Conservation (phyloP, 2,329 filamentous ascomycete genomes). For the Colletotrichum musae region DNA sequence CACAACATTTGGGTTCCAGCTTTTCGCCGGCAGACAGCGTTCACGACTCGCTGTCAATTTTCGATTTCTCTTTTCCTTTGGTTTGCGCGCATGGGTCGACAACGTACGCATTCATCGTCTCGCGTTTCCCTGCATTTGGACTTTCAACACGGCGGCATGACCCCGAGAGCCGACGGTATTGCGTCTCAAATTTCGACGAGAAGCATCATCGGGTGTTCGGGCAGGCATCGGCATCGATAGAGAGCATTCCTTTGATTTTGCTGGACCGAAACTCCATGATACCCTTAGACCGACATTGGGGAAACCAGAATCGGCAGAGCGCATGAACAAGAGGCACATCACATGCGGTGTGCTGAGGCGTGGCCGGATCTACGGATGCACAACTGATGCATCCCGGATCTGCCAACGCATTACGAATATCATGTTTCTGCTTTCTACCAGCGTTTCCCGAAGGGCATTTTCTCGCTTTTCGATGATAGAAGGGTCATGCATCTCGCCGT, state of each 20-base stretch:
- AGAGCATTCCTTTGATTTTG: constrained; percentile 45
- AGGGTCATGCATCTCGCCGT: constrained; percentile 55
- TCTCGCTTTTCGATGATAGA: constrained; percentile 54
- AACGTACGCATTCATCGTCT: constrained; percentile 44
- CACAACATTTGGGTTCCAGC: not conserved
- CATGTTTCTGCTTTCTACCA: constrained; percentile 56
- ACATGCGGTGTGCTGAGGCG: constrained; percentile 37
- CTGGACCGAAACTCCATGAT: constrained; percentile 47
- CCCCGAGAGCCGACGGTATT: constrained; percentile 48
- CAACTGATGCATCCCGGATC: constrained; percentile 38
- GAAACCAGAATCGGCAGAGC: constrained; percentile 45
- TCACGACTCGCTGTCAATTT: constrained; percentile 54
- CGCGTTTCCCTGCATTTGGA: constrained; percentile 48
- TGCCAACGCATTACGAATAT: constrained; percentile 42
- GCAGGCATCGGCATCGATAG: constrained; percentile 49
- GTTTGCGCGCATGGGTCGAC: constrained; percentile 39
- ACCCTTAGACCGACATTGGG: constrained; percentile 47
- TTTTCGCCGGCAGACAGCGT: constrained; percentile 21
- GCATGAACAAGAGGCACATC: constrained; percentile 40
- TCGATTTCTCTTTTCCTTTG: constrained; percentile 37
- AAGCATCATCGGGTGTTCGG: constrained; percentile 53
- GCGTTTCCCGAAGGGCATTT: constrained; percentile 52
- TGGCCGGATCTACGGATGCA: constrained; percentile 41
- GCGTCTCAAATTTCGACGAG: constrained; percentile 48
- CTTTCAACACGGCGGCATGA: constrained; percentile 53